Conservation (phyloP, 768 basidiomycete species). For the Termitomyces sp. region DNA sequence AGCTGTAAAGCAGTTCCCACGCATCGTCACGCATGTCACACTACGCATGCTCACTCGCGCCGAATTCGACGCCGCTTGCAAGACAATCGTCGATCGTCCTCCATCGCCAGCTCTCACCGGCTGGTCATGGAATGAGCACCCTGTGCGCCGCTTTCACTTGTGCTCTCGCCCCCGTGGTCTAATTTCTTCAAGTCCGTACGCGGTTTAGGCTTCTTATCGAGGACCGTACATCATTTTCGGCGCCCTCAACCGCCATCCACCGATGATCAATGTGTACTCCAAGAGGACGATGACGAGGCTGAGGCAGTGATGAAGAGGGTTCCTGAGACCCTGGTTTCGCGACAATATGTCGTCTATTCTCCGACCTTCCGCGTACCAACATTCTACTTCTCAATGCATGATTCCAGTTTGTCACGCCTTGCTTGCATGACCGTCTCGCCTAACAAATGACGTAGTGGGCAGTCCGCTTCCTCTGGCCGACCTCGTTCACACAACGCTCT, state of each 20-base stretch:
- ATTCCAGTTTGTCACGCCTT: constrained; percentile 50
- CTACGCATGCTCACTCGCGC: constrained; percentile 45
- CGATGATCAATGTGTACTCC: constrained; percentile 13
- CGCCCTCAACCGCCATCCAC: constrained; percentile 7
- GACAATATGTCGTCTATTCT: constrained; percentile 72
- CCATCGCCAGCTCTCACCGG: constrained; percentile 18
- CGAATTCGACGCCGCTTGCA: constrained; percentile 57
- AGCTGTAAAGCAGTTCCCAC: constrained; percentile 47
- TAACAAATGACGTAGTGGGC: constrained; percentile 44
- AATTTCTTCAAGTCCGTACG: constrained; percentile 23
- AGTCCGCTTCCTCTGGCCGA: constrained; percentile 51
- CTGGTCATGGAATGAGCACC: constrained; percentile 62
- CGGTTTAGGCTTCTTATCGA: constrained; percentile 42
- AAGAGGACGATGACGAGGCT: constrained; percentile 39
- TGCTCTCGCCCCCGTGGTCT: constrained; percentile 1
- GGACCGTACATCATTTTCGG: constrained; percentile 24
- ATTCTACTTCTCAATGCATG: constrained; percentile 74
- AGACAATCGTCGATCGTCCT: constrained; percentile 32
- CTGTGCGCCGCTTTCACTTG: constrained; percentile 31
- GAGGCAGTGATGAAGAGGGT: constrained; percentile 17
- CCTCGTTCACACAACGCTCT: constrained; percentile 52
- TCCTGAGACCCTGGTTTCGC: constrained; percentile 34
- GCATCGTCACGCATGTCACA: constrained; percentile 27
- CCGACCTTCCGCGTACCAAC: constrained; percentile 76
- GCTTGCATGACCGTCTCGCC: background rate